Base-by-base conservation (phyloP, 2,329 filamentous ascomycete genomes). In the Drechmeria coniospora region DNA sequence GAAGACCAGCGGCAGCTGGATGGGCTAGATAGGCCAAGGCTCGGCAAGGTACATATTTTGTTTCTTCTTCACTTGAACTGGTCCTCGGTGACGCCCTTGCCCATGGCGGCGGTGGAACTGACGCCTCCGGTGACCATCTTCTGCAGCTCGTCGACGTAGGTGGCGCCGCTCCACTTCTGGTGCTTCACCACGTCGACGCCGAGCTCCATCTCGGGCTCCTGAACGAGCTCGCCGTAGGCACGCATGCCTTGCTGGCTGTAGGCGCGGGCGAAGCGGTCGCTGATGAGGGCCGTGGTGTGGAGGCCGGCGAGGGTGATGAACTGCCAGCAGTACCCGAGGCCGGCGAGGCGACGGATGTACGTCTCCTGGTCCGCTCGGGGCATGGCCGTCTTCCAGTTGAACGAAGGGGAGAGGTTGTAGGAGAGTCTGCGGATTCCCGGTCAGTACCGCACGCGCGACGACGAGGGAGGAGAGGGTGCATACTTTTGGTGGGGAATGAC, bases 321-420 rank as follows among this genome's bases (percentile, higher is more conserved):
- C 58, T 98, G 90, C 90, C 90, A 98, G 72, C 83, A 92, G 71
- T 98, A 98, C 37, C 90, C 90, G 26, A 98, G 71, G 36, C 62
- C 48, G 35, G 76, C 84, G 22, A 98, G 79, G 23, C 90, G 81
- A 37, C 75, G 65, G 62, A 98, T 98, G 63, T 95, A 98, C 13
- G 90, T 98, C 62, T 93, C 83, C 61, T 98, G 90, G 53, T 95
- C 87, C 29, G 69, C 66, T 40, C 79, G 74, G 24, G 82, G 68
- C 86, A 94, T 94, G 44, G 87, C 90, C 32, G 84, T 69, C 66
- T 95, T 95, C 90, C 90, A 98, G 73, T 98, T 98, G 78, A 98
- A 98, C 4, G 84, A 93, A 17, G 90, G 90, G 0, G 84, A 94
- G 38, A 98, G 77, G 66, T 98, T 98, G 66, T 98, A 98, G 5